Evolutionary conservation across 768 basidiomycete genomes (phyloP), one percentile per base, ranked within the genome.

Genomic region (Boletus barrowsii): DNA sequence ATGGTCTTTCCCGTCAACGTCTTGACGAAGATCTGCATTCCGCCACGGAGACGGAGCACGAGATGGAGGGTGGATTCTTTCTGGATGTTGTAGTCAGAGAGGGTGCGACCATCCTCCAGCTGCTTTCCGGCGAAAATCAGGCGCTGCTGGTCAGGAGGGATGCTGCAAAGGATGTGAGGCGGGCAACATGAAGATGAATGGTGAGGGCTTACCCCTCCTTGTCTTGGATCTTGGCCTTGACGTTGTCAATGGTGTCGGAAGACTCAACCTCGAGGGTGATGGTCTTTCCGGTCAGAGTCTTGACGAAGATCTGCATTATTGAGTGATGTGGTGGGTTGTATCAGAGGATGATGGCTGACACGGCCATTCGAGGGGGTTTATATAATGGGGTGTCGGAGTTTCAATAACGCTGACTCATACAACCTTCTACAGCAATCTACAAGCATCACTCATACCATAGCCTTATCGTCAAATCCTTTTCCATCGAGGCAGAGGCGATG

Each of bases 71-170:
- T 95, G 0, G 87, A 90, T 76, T 96, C 93, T 77, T 95, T 95
- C 82, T 96, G 93, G 62, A 96, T 94, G 70, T 93, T 92, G 69
- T 93, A 92, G 61, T 90, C 90, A 9, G 88, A 89, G 1, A 93
- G 78, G 4, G 90, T 96, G 46, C 93, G 86, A 4, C 94, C 94
- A 65, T 97, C 94, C 71, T 96, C 93, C 26, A 97, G 83, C 70
- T 95, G 93, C 75, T 96, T 95, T 56, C 93, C 93, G 43, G 93
- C 93, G 59, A 95, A 96, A 77, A 96, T 96, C n/a, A 96, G 75
- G 58, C 94, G 92, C 68, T 95, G 92, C 63, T 93, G 93, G 73
- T 93, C 90, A 24, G 92, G 93, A 20, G 88, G 87, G 54, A 90
- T 90, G 14, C 84, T 65, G n/a, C 2, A 5, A 18, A n/a, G 2